Percentiles rank a stretch among this genome's conserved stretches.
phyloP scores from a whole-genome alignment of 2,329 filamentous ascomycete species.

The Neonectria coccinea region DNA sequence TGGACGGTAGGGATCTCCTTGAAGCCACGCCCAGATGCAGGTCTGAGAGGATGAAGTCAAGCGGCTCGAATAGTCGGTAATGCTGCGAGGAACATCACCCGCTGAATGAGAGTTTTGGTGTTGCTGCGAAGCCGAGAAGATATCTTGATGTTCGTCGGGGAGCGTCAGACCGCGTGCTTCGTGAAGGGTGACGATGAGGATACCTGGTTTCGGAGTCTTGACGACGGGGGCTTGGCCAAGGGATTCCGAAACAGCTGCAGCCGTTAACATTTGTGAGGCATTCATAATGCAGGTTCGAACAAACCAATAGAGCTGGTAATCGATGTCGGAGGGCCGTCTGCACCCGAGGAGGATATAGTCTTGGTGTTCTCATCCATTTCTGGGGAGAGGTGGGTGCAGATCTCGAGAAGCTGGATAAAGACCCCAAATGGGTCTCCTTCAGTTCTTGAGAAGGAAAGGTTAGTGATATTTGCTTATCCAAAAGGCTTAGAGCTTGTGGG shows the following conservation, averaged over 20 bases:
- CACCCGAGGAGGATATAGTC: background rate
- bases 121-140: constrained; percentile 68
- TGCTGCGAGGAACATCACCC: too few species aligned
- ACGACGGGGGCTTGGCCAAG: constrained; percentile 58
- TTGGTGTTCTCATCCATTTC: background rate
- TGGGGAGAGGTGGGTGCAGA: constrained; percentile 9
- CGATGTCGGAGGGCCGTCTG: background rate
- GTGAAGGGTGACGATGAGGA: constrained; percentile 94
- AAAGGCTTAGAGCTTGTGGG: too few species aligned
- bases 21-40: constrained; percentile 83
- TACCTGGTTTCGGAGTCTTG: constrained; percentile 83
- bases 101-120: too few species aligned
- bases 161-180: constrained; percentile 90
- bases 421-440: constrained; percentile 26
- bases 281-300: background rate
- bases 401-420: constrained; percentile 17
- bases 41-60: constrained; percentile 63
- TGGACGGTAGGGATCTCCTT: constrained; percentile 89
- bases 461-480: background rate
- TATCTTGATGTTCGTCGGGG: constrained; percentile 83
- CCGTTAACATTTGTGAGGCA: background rate
- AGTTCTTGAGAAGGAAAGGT: constrained; percentile 7
- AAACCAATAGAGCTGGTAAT: constrained; percentile 13
- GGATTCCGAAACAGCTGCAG: constrained; percentile 62
- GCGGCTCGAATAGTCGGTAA: too few species aligned